A percentile compares a stretch with the other conserved stretches of the same genome.
These are phyloP conservation scores for Lolium multiflorum DNA, from an alignment of 176 grass and related monocot species.

Conservation along the genomic window DNA sequence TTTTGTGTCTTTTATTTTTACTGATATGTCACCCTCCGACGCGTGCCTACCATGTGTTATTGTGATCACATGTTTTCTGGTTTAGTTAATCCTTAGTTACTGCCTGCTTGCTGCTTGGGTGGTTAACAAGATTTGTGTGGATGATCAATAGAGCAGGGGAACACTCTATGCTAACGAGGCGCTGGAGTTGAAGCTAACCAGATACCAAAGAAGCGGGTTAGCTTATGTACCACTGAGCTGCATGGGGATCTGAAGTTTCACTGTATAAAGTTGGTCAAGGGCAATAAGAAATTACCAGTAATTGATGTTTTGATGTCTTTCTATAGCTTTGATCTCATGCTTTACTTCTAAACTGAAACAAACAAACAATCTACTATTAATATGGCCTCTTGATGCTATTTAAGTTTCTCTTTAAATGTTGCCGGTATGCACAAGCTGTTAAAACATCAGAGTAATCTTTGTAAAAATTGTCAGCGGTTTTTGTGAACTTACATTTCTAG, in stretches of 20 bases:
- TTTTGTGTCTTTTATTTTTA: no score
- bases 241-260: constrained; percentile 65
- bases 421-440: neutral
- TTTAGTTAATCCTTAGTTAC: no score
- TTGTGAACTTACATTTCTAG: constrained; percentile 1
- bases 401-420: constrained; percentile 10
- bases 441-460: constrained; percentile 2
- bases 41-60: no score
- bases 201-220: neutral
- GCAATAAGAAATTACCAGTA: constrained; percentile 69
- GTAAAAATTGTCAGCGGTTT: neutral
- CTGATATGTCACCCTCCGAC: no score
- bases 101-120: no score
- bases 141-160: no score
- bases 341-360: constrained; percentile 26
- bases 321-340: constrained; percentile 21
- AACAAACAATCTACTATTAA: neutral
- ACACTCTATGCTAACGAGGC: no score
- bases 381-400: neutral
- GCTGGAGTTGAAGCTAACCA: no score
- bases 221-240: constrained; percentile 35
- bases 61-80: no score
- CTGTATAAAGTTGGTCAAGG: constrained; percentile 63
- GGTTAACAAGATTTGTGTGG: no score
- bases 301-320: constrained; percentile 38